Percentiles rank a stretch among this genome's conserved stretches.
Evolutionary conservation across 23 red algal genomes (phyloP).

Genomic region (Agarophyton chilense): DNA sequence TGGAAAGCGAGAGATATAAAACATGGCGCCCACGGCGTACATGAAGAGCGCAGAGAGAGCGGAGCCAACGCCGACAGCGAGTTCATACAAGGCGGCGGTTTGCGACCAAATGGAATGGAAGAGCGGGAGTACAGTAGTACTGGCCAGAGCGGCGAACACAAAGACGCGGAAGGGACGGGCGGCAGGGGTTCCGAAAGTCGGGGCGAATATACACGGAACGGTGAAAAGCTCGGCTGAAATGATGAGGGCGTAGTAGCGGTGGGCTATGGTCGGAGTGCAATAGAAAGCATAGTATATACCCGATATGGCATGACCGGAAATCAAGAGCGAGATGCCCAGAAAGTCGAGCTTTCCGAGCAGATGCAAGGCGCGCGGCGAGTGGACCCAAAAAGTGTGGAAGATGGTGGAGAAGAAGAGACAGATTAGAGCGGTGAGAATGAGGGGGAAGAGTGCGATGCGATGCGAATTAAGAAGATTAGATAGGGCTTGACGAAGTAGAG

Average conservation of each 20-base stretch:
- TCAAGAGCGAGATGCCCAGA: slow-evolving; percentile 73
- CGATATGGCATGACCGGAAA: slow-evolving; percentile 63
- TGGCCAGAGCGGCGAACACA: slow-evolving; percentile 59
- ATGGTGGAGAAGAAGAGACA: slow-evolving; percentile 73
- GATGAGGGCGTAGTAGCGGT: slow-evolving; percentile 41
- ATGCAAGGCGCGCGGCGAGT: slow-evolving; percentile 24
- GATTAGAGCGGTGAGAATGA: slow-evolving; percentile 56
- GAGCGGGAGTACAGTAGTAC: slow-evolving; percentile 36
- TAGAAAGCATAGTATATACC: slow-evolving; percentile 73
- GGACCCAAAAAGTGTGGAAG: slow-evolving; percentile 69
- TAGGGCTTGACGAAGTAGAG: slow-evolving; percentile 25
- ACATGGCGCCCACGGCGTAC: slow-evolving; percentile 70
- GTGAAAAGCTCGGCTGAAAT: slow-evolving; percentile 14
- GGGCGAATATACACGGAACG: slow-evolving; percentile 63
- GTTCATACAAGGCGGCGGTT: slow-evolving; percentile 20
- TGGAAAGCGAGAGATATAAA: slow-evolving; percentile 73
- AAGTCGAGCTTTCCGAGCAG: slow-evolving; percentile 74
- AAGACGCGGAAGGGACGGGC: slow-evolving; percentile 61
- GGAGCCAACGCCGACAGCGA: slow-evolving; percentile 19
- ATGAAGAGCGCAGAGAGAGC: slow-evolving; percentile 14
- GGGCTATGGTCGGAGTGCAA: slow-evolving; percentile 45
- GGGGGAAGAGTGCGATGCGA: slow-evolving; percentile 23
- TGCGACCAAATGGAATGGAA: slow-evolving; percentile 52
- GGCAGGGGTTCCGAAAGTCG: slow-evolving; percentile 35
- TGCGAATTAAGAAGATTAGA: slow-evolving; percentile 35